A percentile compares a stretch with the other conserved stretches of the same genome.
Conservation (phyloP, 1,284 basidiomycete genomes). For the Sparassis latifolia region DNA sequence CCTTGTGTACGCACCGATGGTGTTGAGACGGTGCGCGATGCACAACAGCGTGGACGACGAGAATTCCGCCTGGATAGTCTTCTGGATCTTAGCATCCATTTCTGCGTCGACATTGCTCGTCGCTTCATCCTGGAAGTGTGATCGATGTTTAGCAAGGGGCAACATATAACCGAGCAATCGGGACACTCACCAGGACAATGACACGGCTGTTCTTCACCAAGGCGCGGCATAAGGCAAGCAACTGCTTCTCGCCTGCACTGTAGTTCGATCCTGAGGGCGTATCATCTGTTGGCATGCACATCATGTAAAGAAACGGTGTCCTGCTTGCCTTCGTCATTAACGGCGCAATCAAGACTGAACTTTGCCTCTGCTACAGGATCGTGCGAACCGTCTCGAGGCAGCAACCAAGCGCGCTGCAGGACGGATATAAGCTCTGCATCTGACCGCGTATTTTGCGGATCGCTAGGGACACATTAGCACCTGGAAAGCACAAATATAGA, state of each 20-base stretch:
- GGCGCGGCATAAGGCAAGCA: slow-evolving; percentile 68
- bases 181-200: slow-evolving; percentile 52
- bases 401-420: slow-evolving; percentile 54
- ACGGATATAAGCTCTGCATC: slow-evolving; percentile 50
- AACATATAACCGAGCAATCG: neutral
- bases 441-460: slow-evolving; percentile 48
- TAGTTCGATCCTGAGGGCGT: slow-evolving; percentile 53
- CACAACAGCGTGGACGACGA: slow-evolving; percentile 56
- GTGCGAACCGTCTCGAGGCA: slow-evolving; percentile 41
- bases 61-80: slow-evolving; percentile 71
- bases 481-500: neutral
- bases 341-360: slow-evolving; percentile 59
- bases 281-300: slow-evolving; percentile 7
- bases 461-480: slow-evolving; percentile 29
- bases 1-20: slow-evolving; percentile 42
- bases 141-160: neutral
- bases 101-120: slow-evolving; percentile 83
- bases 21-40: slow-evolving; percentile 74
- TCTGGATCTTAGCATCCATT: slow-evolving; percentile 72
- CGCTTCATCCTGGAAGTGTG: slow-evolving; percentile 51
- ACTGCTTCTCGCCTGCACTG: slow-evolving; percentile 73
- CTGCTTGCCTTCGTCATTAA: slow-evolving; percentile 53
- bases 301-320: neutral
- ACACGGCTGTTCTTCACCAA: slow-evolving; percentile 66
- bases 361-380: slow-evolving; percentile 50